A percentile compares a stretch with the other conserved stretches of the same genome.
phyloP scores from a whole-genome alignment of 192 early-diverging fungal genomes.

The Fimicolochytrium jonesii region DNA sequence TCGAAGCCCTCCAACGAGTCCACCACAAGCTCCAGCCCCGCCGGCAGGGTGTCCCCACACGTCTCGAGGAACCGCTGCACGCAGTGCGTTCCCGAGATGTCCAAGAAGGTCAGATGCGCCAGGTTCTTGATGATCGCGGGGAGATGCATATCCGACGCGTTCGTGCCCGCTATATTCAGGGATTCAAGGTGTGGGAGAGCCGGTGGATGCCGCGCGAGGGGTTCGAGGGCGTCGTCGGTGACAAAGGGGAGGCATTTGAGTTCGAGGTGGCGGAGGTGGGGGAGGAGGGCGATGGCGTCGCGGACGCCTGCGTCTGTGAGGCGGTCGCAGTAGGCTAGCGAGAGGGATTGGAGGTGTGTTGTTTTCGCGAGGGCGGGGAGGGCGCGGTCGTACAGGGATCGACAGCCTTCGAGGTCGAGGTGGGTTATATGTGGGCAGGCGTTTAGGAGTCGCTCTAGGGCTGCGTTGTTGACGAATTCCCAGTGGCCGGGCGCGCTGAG shows the following conservation, averaged over 20 bases:
- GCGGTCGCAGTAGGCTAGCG: conserved; percentile 7
- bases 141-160: not conserved
- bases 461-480: conserved; percentile 1
- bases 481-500: conserved; percentile 4
- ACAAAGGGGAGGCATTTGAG: not conserved
- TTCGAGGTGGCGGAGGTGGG: conserved; percentile 3
- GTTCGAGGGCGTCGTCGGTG: not conserved
- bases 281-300: not conserved
- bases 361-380: conserved; percentile 3
- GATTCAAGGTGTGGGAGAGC: conserved; percentile 8
- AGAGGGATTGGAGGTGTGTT: not conserved
- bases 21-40: not conserved
- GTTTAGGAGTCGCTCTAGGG: not conserved
- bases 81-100: too few relatives aligned
- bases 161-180: conserved; percentile 4
- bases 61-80: too few relatives aligned
- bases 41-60: conserved; percentile 4
- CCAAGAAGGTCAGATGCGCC: not conserved
- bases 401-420: conserved; percentile 21
- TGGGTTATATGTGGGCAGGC: conserved; percentile 14
- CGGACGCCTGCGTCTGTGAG: conserved; percentile 9
- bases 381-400: not conserved
- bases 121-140: not conserved
- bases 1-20: conserved; percentile 6
- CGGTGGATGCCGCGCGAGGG: not conserved